Percentiles rank a stretch among this genome's conserved stretches.
Conservation (phyloP, 768 basidiomycete species). For the Suillus sp. region DNA sequence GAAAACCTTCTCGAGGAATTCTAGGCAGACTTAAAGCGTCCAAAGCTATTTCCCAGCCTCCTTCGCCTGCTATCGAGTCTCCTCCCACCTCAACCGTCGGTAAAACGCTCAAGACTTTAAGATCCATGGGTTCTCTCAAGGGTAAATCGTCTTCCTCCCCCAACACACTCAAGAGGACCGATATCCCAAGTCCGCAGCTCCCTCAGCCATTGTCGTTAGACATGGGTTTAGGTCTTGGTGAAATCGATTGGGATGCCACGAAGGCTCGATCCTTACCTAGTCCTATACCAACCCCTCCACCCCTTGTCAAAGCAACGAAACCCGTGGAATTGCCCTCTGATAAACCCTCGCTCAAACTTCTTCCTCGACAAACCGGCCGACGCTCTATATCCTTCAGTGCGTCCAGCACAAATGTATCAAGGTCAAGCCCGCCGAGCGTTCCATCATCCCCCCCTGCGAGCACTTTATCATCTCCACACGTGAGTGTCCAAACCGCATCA, state of each 20-base stretch:
- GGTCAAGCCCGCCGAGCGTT: slow-evolving; percentile 48
- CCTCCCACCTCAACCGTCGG: slow-evolving; percentile 34
- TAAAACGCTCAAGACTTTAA: slow-evolving; percentile 69
- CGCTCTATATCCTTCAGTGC: slow-evolving; percentile 70
- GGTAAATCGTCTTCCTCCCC: slow-evolving; percentile 44
- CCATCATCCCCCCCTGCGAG: slow-evolving; percentile 57
- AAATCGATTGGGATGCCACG: slow-evolving; percentile 50
- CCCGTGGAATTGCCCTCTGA: slow-evolving; percentile 34
- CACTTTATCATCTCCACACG: slow-evolving; percentile 34
- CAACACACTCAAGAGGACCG: slow-evolving; percentile 34
- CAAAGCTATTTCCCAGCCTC: slow-evolving; percentile 45
- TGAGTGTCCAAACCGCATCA: slow-evolving; percentile 28
- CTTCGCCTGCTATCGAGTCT: slow-evolving; percentile 44
- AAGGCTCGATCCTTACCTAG: slow-evolving; percentile 5
- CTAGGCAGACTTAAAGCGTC: slow-evolving; percentile 57
- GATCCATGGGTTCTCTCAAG: slow-evolving; percentile 82
- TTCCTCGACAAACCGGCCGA: slow-evolving; percentile 53
- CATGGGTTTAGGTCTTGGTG: slow-evolving; percentile 55
- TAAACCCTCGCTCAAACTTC: slow-evolving; percentile 37
- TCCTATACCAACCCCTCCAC: slow-evolving; percentile 11
- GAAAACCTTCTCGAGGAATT: slow-evolving; percentile 70
- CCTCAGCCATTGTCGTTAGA: slow-evolving; percentile 59
- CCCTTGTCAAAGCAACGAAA: slow-evolving; percentile 26
- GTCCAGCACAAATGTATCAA: slow-evolving; percentile 30
- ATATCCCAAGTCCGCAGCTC: slow-evolving; percentile 50